phyloP scores from a whole-genome alignment of 345 rosid genomes.

The Sisymbrium irio region DNA sequence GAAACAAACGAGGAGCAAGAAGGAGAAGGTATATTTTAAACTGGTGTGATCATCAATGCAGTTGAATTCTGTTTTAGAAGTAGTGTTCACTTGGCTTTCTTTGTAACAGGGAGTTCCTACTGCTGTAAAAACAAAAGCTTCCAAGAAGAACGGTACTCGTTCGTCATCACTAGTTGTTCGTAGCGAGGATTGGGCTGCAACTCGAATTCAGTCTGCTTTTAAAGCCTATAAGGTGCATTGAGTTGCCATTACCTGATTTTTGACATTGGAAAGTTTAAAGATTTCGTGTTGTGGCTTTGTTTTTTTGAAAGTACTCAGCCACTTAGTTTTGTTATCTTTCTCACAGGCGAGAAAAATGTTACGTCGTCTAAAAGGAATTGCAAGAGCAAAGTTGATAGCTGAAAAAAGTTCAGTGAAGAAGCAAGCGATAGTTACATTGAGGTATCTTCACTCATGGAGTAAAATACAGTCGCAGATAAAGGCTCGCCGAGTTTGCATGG shows the following conservation, averaged over 20 bases:
- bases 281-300: neutral
- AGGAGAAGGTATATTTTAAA: conserved; percentile 32
- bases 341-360: conserved; percentile 72
- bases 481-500: conserved; percentile 76
- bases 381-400: conserved; percentile 48
- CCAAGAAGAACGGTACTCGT: conserved; percentile 52
- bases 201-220: conserved; percentile 68
- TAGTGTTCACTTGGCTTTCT: neutral
- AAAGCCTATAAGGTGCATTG: conserved; percentile 64
- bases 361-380: conserved; percentile 61
- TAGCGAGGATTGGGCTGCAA: conserved; percentile 63
- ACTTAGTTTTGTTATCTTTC: neutral
- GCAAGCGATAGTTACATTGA: conserved; percentile 60
- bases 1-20: conserved; percentile 47
- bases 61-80: neutral
- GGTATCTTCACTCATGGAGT: conserved; percentile 87
- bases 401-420: conserved; percentile 51
- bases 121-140: conserved; percentile 58
- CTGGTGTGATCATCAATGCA: neutral
- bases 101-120: conserved; percentile 49
- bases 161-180: conserved; percentile 37
- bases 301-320: neutral
- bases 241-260: neutral
- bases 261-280: neutral
- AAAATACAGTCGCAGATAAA: conserved; percentile 62